A percentile compares a stretch with the other conserved stretches of the same genome.
These are phyloP conservation scores for Alternaria arborescens DNA, from an alignment of 2,329 filamentous ascomycete species.

Conservation along the genomic window DNA sequence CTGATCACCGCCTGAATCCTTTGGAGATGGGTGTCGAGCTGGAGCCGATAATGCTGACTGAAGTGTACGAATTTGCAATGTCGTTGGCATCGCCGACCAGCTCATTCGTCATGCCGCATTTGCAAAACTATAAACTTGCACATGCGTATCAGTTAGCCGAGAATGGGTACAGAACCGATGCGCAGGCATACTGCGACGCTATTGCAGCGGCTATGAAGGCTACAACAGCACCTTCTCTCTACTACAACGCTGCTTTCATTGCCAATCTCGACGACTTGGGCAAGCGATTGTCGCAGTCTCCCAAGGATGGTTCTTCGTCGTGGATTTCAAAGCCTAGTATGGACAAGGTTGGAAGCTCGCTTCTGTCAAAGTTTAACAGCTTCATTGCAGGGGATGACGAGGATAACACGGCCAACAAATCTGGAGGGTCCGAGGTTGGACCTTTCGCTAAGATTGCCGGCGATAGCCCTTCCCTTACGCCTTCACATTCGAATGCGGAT, in stretches of 20 bases:
- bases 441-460: constrained; percentile 84
- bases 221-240: constrained; percentile 83
- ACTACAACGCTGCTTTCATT: constrained; percentile 81
- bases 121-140: constrained; percentile 90
- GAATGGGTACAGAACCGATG: constrained; percentile 80
- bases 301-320: constrained; percentile 79
- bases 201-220: constrained; percentile 79
- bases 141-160: constrained; percentile 87
- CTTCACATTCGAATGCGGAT: constrained; percentile 75
- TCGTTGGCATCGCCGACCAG: constrained; percentile 68
- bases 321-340: constrained; percentile 97
- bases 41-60: constrained; percentile 90
- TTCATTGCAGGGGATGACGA: constrained; percentile 93
- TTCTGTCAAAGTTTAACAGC: constrained; percentile 94
- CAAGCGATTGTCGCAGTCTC: constrained; percentile 83
- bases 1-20: constrained; percentile 76
- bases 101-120: constrained; percentile 73
- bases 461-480: constrained; percentile 60
- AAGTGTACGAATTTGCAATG: constrained; percentile 91
- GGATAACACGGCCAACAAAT: constrained; percentile 67
- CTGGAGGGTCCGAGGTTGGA: constrained; percentile 67
- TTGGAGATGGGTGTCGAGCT: constrained; percentile 80
- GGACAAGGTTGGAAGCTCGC: constrained; percentile 90
- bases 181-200: constrained; percentile 88
- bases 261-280: constrained; percentile 82